A percentile compares a stretch with the other conserved stretches of the same genome.
Evolutionary conservation across 2,329 filamentous ascomycete species (phyloP).

Genomic region (Cadophora luteo-olivacea): DNA sequence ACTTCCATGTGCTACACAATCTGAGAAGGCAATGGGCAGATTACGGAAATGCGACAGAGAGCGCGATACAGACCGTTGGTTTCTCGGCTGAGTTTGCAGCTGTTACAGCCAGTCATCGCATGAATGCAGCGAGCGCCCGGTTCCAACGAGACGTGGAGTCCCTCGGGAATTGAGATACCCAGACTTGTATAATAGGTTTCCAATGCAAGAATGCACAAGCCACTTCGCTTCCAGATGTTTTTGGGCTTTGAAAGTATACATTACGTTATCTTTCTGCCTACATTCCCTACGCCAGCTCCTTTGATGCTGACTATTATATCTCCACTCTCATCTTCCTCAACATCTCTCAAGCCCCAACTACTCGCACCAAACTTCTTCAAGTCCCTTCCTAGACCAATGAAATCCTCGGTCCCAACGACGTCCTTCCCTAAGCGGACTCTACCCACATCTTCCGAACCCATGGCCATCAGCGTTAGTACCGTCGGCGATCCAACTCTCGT

Average conservation of each 20-base stretch:
- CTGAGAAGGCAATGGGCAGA: constrained; percentile 42
- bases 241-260: constrained; percentile 23
- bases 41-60: constrained; percentile 40
- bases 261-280: constrained; percentile 85
- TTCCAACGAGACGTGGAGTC: constrained; percentile 37
- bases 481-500: constrained; percentile 74
- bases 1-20: constrained; percentile 44
- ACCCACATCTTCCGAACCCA: constrained; percentile 96
- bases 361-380: constrained; percentile 87
- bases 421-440: constrained; percentile 82
- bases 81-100: constrained; percentile 41
- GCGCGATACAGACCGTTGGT: constrained; percentile 41
- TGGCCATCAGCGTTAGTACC: constrained; percentile 90
- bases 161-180: constrained; percentile 22
- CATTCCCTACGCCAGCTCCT: constrained; percentile 90
- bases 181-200: constrained; percentile 17
- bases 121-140: constrained; percentile 37
- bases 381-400: constrained; percentile 83
- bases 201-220: constrained; percentile 3
- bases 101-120: constrained; percentile 36
- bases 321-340: constrained; percentile 59
- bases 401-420: constrained; percentile 80
- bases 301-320: constrained; percentile 85
- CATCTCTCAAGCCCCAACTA: constrained; percentile 87
- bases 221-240: neutral